Conservation (phyloP, 441 rosid species). For the Hura crepitans region DNA sequence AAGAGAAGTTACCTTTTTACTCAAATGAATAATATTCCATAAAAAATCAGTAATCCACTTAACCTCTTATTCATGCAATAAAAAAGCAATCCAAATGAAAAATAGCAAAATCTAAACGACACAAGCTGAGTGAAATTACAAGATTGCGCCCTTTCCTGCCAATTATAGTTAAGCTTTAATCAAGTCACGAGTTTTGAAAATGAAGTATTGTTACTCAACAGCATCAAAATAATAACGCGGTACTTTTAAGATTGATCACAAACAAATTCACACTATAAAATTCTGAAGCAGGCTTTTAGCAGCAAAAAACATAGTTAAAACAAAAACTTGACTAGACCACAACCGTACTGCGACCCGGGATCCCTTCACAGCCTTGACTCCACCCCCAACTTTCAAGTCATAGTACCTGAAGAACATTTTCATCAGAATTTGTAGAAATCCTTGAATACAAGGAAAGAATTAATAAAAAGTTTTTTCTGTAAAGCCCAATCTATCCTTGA, state of each 20-base stretch:
- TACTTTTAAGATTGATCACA: not conserved
- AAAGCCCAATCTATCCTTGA: too few relatives aligned
- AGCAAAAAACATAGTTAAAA: conserved; percentile 5
- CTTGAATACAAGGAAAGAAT: not conserved
- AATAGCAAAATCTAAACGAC: not conserved
- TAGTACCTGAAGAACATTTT: conserved; percentile 54
- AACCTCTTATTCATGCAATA: not conserved
- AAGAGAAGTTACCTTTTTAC: not conserved
- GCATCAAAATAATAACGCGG: not conserved
- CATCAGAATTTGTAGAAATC: conserved; percentile 25
- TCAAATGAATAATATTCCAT: conserved; percentile 7
- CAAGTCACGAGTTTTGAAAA: not conserved
- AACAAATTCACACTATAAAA: not conserved
- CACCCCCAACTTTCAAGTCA: conserved; percentile 81
- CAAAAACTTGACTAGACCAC: conserved; percentile 48
- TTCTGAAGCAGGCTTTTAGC: not conserved
- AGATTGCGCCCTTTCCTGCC: not conserved
- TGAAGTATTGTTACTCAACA: not conserved
- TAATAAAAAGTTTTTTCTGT: not conserved
- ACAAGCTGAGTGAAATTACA: not conserved
- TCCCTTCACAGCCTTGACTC: conserved; percentile 73
- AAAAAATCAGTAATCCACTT: not conserved
- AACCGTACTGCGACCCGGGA: conserved; percentile 97
- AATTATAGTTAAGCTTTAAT: not conserved
- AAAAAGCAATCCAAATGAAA: not conserved